Percentiles rank a stretch among this genome's conserved stretches.
Conservation (phyloP, 257 asterid species). For the Schizonepeta tenuifolia region DNA sequence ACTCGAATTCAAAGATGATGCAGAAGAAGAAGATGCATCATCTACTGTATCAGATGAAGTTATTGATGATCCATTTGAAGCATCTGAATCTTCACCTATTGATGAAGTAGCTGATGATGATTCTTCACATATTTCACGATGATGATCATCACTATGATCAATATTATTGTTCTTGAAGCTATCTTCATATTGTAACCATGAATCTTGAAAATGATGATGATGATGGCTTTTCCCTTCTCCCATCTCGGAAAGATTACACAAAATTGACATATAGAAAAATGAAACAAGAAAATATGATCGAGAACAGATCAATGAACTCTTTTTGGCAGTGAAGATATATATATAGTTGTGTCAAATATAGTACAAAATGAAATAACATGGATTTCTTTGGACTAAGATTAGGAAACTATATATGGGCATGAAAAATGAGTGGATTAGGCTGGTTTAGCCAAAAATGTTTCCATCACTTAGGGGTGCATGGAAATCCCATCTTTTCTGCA, state of each 20-base stretch:
- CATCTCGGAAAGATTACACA: conserved; percentile 34
- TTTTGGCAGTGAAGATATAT: background rate
- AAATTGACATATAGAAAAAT: background rate
- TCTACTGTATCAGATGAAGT: conserved; percentile 58
- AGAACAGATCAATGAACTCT: background rate
- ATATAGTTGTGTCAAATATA: background rate
- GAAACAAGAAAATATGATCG: background rate
- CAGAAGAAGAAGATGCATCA: conserved; percentile 65
- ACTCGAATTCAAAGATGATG: conserved; percentile 43
- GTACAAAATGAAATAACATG: conserved; percentile 29
- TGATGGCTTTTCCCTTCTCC: conserved; percentile 40
- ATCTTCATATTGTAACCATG: conserved; percentile 44
- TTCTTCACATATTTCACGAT: conserved; percentile 31
- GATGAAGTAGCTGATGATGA: conserved; percentile 51
- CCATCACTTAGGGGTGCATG: conserved; percentile 25
- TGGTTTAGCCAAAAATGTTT: conserved; percentile 29
- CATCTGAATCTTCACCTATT: conserved; percentile 53
- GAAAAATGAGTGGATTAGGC: conserved; percentile 46
- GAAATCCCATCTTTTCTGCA: background rate
- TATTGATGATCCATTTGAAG: conserved; percentile 51
- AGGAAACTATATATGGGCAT: conserved; percentile 36
- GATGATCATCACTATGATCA: background rate
- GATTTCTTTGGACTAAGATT: conserved; percentile 30
- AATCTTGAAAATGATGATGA: conserved; percentile 38
- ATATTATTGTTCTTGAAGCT: background rate